These are phyloP conservation scores for Penicillium occitanis DNA, from an alignment of 2,329 filamentous ascomycete species.

Conservation along the genomic window DNA sequence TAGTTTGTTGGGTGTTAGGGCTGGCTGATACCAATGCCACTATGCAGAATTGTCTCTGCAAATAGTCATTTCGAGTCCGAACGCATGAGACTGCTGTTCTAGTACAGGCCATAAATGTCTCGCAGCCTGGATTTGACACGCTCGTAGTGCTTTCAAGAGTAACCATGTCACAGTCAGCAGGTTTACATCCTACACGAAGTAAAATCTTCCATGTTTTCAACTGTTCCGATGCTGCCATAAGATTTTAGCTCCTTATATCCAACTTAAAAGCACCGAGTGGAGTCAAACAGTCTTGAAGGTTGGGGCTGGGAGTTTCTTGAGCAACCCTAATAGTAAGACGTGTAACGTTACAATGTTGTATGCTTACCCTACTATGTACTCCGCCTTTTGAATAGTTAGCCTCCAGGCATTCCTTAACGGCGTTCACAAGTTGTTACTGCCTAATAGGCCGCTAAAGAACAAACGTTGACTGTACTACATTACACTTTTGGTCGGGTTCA, in stretches of 20 bases:
- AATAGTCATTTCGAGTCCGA: too few species aligned
- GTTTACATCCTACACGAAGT: not conserved
- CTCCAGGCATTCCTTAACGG: not conserved
- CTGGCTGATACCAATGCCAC: not conserved
- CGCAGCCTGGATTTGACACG: not conserved
- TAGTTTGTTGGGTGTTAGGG: not conserved
- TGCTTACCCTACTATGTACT: not conserved
- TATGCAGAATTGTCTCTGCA: not conserved
- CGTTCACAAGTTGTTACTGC: not conserved
- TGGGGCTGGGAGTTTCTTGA: not conserved
- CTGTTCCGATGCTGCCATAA: not conserved
- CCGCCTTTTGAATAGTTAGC: not conserved
- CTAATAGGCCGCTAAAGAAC: not conserved
- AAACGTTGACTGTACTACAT: not conserved
- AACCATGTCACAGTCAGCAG: not conserved
- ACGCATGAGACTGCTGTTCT: not conserved
- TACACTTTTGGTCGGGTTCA: not conserved
- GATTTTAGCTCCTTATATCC: not conserved
- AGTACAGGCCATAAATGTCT: not conserved
- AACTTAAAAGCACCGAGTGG: not conserved
- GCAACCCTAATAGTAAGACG: not conserved
- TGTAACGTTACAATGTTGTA: constrained; percentile 11
- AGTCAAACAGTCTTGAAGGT: not conserved
- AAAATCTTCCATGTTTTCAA: not conserved
- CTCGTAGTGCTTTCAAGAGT: not conserved